Conservation (phyloP, 2,329 filamentous ascomycete species). For the Domatiomyces catenatus region DNA sequence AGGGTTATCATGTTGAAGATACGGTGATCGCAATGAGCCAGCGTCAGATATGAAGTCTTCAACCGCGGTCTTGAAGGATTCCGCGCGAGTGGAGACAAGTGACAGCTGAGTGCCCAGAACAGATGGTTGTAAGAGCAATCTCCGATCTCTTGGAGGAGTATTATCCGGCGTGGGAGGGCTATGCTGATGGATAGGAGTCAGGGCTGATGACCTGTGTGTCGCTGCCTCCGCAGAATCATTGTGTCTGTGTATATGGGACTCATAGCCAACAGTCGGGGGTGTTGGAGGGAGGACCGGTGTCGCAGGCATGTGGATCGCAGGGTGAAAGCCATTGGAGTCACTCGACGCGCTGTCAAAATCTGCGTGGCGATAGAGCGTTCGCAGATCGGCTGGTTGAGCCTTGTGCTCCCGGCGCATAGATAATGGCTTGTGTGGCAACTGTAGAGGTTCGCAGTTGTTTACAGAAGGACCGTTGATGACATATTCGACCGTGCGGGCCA, state of each 20-base stretch:
- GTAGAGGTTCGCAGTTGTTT: constrained; percentile 2
- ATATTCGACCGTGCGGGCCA: constrained; percentile 11
- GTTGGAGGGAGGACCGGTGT: constrained; percentile 15
- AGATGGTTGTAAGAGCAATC: constrained; percentile 24
- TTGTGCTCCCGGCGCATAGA: constrained; percentile 10
- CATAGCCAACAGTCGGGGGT: constrained; percentile 11
- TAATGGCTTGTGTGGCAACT: constrained; percentile 3
- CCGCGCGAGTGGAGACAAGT: constrained; percentile 44
- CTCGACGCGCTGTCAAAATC: constrained; percentile 3
- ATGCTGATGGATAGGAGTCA: constrained; percentile 16
- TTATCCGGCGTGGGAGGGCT: constrained; percentile 53
- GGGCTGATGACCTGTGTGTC: constrained; percentile 14
- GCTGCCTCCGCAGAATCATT: constrained; percentile 10
- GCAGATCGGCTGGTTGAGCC: constrained; percentile 8
- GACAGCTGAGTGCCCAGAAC: constrained; percentile 41
- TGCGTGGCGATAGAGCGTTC: constrained; percentile 13
- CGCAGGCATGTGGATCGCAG: constrained; percentile 6
- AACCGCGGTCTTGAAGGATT: constrained; percentile 57
- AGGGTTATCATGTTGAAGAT: constrained; percentile 1
- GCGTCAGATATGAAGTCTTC: constrained; percentile 51
- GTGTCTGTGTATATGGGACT: constrained; percentile 1
- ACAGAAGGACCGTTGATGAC: constrained; percentile 11
- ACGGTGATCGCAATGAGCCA: constrained; percentile 30
- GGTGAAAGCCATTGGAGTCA: constrained; percentile 1
- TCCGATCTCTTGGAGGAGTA: constrained; percentile 46